Evolutionary conservation across 2,329 filamentous ascomycete species (phyloP), one percentile per base, ranked within the genome.

Genomic region (Didymellaceae sp.): DNA sequence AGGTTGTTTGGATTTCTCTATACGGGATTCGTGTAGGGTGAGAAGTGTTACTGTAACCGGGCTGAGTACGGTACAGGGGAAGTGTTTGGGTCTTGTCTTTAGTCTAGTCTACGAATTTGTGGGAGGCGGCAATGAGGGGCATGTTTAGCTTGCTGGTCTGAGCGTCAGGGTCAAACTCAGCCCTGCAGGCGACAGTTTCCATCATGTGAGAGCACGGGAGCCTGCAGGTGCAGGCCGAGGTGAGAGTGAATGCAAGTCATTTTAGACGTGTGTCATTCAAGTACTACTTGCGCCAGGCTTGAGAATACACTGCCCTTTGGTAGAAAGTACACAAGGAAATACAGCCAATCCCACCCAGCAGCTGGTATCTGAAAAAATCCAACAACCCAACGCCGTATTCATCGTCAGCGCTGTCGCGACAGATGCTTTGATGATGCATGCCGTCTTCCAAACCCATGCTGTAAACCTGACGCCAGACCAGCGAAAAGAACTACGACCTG

Each of bases 91-190:
- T 55, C 47, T 58, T 52, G 54, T 54, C 31, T 48, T 58, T 61
- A 55, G 58, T 48, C 51, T 52, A 38, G 38, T 31, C 39, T 37
- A 35, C 60, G 56, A 66, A 59, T 65, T 66, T 65, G 62, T 61
- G 56, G 49, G 45, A 55, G 58, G 54, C 47, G 58, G 53, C 45
- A 37, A 61, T 65, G 57, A 59, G 59, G 59, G 62, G 56, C 57
- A 58, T 30, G 31, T 32, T 34, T 47, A 22, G 14, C 39, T 17
- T 16, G 25, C 5, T 33, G 37, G 32, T 25, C 37, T 33, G 14
- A 32, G 42, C 42, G 25, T 30, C 4, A 8, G n/a, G 24, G 34
- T 24, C 14, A 38, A 38, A 52, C 13, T 46, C 37, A 42, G 45
- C 45, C 38, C 26, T 46, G 26, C 14, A 30, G 14, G 20, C 22